phyloP scores from a whole-genome alignment of 1,284 basidiomycete species.

The Omphalotus olearius region DNA sequence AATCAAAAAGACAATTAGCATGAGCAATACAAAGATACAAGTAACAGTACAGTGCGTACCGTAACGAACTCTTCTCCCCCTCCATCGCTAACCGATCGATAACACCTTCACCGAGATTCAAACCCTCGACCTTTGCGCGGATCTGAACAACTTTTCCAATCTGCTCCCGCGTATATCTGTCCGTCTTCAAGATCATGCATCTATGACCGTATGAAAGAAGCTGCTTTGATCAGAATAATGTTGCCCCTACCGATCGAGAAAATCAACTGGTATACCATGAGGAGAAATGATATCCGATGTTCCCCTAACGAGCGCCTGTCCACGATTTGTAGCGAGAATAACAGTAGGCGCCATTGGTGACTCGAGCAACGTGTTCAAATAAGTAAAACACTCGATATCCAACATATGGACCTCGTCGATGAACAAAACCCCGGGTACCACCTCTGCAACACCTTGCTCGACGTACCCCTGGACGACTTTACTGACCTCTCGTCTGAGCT shows the following conservation, averaged over 20 bases:
- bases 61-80: conserved; percentile 80
- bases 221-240: too few relatives aligned
- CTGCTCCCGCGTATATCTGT: conserved; percentile 81
- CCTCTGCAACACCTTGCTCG: conserved; percentile 96
- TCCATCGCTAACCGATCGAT: conserved; percentile 80
- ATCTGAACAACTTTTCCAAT: conserved; percentile 86
- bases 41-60: conserved; percentile 42
- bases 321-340: conserved; percentile 94
- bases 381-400: conserved; percentile 99
- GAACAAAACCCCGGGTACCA: conserved; percentile 96
- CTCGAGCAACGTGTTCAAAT: conserved; percentile 93
- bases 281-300: conserved; percentile 90
- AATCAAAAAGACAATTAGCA: neutral
- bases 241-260: conserved; percentile 75
- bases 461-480: conserved; percentile 98
- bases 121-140: conserved; percentile 83
- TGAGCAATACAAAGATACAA: neutral
- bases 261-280: conserved; percentile 92
- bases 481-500: conserved; percentile 93
- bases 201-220: neutral
- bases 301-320: conserved; percentile 87
- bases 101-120: conserved; percentile 75
- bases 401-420: conserved; percentile 99
- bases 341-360: conserved; percentile 98
- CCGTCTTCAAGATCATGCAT: conserved; percentile 96